phyloP scores from a whole-genome alignment of 2,329 filamentous ascomycete species.

The Fusarium begoniae region DNA sequence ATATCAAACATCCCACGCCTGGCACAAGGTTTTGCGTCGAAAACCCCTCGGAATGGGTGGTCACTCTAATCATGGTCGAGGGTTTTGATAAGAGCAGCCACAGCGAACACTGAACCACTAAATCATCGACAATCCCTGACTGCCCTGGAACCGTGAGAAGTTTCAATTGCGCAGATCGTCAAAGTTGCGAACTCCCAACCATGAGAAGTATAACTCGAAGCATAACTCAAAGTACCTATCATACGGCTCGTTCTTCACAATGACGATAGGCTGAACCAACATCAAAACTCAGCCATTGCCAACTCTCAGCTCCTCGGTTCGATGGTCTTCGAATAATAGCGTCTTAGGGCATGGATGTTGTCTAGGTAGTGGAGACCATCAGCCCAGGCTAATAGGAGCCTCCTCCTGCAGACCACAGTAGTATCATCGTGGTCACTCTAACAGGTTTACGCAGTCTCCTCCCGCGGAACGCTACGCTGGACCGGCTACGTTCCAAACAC shows the following conservation, averaged over 20 bases:
- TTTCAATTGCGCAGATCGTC: constrained; percentile 29
- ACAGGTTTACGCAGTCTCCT: constrained; percentile 22
- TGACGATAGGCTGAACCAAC: constrained; percentile 10
- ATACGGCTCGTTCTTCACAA: constrained; percentile 7
- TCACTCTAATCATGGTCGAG: constrained; percentile 7
- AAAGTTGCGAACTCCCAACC: background rate
- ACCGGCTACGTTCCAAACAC: constrained; percentile 31
- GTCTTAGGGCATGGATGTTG: constrained; percentile 30
- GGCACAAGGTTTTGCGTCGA: background rate
- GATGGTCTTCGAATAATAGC: constrained; percentile 20
- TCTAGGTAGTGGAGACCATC: constrained; percentile 30
- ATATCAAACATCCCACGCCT: constrained; percentile 1
- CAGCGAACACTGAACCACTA: constrained; percentile 10
- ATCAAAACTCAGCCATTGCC: constrained; percentile 1
- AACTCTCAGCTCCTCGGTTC: constrained; percentile 20
- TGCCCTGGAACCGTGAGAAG: constrained; percentile 18
- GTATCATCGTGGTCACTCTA: constrained; percentile 14
- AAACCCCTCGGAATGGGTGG: constrained; percentile 7
- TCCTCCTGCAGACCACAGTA: constrained; percentile 31
- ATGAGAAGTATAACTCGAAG: background rate
- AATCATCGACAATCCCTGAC: constrained; percentile 12
- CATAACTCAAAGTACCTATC: background rate
- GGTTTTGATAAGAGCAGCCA: constrained; percentile 31
- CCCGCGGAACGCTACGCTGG: constrained; percentile 24
- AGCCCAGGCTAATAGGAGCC: constrained; percentile 25